Base-by-base conservation (phyloP, 345 rosid species). In the Eucalyptus erythrocorys region DNA sequence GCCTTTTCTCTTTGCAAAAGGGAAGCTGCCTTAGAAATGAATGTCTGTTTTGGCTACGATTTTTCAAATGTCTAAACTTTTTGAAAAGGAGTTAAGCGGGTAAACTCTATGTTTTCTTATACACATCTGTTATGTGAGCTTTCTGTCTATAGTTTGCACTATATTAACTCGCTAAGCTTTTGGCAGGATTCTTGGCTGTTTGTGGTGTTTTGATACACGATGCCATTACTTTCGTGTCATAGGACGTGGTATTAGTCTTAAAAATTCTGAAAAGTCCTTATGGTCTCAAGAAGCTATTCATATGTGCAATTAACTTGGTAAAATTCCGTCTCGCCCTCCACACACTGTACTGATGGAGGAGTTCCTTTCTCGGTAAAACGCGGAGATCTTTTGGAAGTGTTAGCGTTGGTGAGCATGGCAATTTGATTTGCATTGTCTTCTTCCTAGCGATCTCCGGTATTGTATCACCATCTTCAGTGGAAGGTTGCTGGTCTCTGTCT, bases 101-200 rank as follows among this genome's bases (percentile, higher is more conserved):
- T 92, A 93, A 93, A 57, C 34, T 64, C 87, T 87, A 89, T 34
- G 12, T 27, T 68, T 87, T 80, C 13, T 17, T 37, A 43, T n/a
- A 66, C 87, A 61, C 37, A 79, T 79, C 17, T 85, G 86, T 76
- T 47, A 71, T 48, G 92, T 89, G 87, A 81, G 89, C 90, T 90
- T 79, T 86, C 43, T 43, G 81, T 91, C 88, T 27, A 88, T 88
- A 42, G 86, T 87, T 88, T 48, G 53, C 86, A 55, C 51, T 21
- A 81, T 92, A 92, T 94, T 91, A 89, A 93, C 91, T 34, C 85
- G 68, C 64, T 87, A 84, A 91, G 88, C 89, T 93, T 93, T 94
- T 91, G 94, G 93, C 94, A 94, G 94, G 93, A 64, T 90, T 48
- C 90, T 79, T 89, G 93, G 91, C 92, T 87, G 51, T 92, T 87